Evolutionary conservation across 345 rosid genomes (phyloP), one percentile per base, ranked within the genome.

Genomic region (Dipteronia sinensis): DNA sequence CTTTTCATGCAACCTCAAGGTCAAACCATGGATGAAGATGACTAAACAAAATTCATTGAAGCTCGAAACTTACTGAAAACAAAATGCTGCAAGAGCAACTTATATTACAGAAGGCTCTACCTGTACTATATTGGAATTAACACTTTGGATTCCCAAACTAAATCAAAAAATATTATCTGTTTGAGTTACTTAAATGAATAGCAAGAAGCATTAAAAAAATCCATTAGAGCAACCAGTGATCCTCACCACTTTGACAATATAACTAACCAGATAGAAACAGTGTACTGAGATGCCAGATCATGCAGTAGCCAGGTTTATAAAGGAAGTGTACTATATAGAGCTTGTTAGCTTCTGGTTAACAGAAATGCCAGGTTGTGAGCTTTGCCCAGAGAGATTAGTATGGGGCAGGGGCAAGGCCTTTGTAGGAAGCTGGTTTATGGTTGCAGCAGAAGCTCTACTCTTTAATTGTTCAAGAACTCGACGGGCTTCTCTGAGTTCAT

Each of bases 401-500:
- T 76, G 83, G 34, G 90, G 86, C 82, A 88, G 72, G 64, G 91
- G 87, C 76, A 83, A 79, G 42, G 91, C 85, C 85, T 80, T 88
- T 22, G 64, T 71, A 5, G 76, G 79, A 67, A 84, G 77, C 73
- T 76, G 78, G 76, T 78, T 80, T 7, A 73, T 72, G 47, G 83
- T 78, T 2, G 88, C 86, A 40, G 84, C 90, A 11, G 73, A 83
- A 51, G 91, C 92, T 80, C 90, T 92, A 67, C 78, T 72, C 85
- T 90, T 88, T 76, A 93, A 73, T 62, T 93, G 88, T 81, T 89
- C 89, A 15, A 93, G 89, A 68, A 86, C 73, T 69, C 75, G 84
- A 19, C 44, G 80, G 9, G 94, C 94, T 76, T 90, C 98, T 74
- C 61, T 80, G 69, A 94, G 88, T 79, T 92, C 97, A 20, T 87